phyloP scores from a whole-genome alignment of 2,329 filamentous ascomycete genomes.

The Plectosphaerella sp. region DNA sequence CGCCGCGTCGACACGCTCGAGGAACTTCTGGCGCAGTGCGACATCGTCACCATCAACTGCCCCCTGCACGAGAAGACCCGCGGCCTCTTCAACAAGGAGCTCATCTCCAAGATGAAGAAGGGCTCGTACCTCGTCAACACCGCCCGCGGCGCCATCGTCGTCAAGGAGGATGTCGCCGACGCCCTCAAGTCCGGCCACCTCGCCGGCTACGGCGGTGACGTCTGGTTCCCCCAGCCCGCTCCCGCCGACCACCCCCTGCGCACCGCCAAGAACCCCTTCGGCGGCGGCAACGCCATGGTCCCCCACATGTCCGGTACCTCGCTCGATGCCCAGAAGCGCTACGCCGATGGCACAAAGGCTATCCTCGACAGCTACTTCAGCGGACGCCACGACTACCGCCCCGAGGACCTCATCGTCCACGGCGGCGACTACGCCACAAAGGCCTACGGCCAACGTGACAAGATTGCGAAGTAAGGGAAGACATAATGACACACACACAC shows the following conservation, averaged over 20 bases:
- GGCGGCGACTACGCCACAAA: conserved; percentile 91
- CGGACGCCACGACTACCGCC: conserved; percentile 81
- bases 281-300: conserved; percentile 97
- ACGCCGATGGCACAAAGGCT: conserved; percentile 80
- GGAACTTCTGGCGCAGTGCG: conserved; percentile 91
- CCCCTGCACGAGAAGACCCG: conserved; percentile 97
- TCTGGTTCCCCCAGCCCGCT: conserved; percentile 98
- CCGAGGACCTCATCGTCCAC: conserved; percentile 87
- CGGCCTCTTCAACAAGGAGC: conserved; percentile 96
- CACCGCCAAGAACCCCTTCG: conserved; percentile 89
- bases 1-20: conserved; percentile 83
- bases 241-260: conserved; percentile 90
- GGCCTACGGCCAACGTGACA: conserved; percentile 75
- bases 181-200: conserved; percentile 90
- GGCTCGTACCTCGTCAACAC: conserved; percentile 98
- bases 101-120: conserved; percentile 98
- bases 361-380: conserved; percentile 90
- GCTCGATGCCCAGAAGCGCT: conserved; percentile 94
- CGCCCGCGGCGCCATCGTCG: conserved; percentile 95
- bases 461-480: conserved; percentile 23
- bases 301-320: conserved; percentile 98
- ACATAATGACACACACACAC: background rate
- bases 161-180: conserved; percentile 97
- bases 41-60: conserved; percentile 99
- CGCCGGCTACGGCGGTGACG: conserved; percentile 81